Conservation (phyloP, 805 yeast genomes). For the Barnettozyma sucrosica region DNA sequence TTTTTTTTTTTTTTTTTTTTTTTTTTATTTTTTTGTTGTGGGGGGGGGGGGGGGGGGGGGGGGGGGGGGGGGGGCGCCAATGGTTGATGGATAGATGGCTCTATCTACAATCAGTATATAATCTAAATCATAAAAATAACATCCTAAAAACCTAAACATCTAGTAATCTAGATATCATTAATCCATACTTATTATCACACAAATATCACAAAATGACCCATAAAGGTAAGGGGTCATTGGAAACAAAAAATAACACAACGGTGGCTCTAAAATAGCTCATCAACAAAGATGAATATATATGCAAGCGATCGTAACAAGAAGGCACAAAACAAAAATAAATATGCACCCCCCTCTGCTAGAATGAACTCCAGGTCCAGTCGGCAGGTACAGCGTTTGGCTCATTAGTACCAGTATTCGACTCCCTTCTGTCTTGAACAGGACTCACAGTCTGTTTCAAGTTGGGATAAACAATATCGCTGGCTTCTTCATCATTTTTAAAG, state of each 20-base stretch:
- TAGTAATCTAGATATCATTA: background rate
- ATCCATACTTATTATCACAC: no score
- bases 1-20: no score
- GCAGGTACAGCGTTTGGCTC: slow-evolving; percentile 42
- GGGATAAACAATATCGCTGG: slow-evolving; percentile 11
- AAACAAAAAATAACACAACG: background rate
- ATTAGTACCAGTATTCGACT: background rate
- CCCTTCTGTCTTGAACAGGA: background rate
- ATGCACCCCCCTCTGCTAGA: slow-evolving; percentile 30
- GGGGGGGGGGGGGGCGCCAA: no score
- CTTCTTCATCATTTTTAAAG: slow-evolving; percentile 16
- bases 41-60: no score
- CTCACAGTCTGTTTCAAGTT: slow-evolving; percentile 9
- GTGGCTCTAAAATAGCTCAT: background rate
- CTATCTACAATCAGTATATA: background rate
- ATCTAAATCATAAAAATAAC: background rate
- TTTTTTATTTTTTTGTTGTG: no score
- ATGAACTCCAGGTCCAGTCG: slow-evolving; percentile 63
- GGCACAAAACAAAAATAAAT: background rate
- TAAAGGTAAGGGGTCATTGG: no score
- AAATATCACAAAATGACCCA: background rate
- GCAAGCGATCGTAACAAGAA: background rate
- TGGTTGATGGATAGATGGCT: no score
- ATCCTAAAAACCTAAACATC: background rate
- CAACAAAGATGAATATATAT: background rate